phyloP scores from a whole-genome alignment of 2,329 filamentous ascomycete species.

The Hymenoscyphus scutula region DNA sequence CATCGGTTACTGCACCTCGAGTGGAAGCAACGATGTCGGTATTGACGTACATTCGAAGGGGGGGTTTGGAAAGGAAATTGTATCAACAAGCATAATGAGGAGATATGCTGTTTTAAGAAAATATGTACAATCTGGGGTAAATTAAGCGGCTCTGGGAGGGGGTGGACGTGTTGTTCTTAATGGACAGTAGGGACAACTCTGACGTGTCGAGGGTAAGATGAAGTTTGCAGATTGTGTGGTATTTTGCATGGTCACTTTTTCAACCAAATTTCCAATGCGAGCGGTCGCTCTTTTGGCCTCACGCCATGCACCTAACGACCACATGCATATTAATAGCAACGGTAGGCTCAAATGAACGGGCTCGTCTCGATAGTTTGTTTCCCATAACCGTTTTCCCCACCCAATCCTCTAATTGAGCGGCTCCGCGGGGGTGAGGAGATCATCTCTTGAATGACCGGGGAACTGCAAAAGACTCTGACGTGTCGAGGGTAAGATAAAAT shows the following conservation, averaged over 20 bases:
- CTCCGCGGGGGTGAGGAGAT: constrained; percentile 24
- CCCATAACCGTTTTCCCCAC: not conserved
- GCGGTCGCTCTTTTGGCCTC: constrained; percentile 14
- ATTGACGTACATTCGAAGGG: constrained; percentile 18
- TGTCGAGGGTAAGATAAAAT: constrained; percentile 26
- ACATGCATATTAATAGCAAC: constrained; percentile 19
- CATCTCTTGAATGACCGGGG: constrained; percentile 13
- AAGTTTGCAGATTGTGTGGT: constrained; percentile 15
- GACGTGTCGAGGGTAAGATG: constrained; percentile 32
- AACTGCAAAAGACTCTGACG: constrained; percentile 31
- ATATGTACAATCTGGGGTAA: constrained; percentile 13
- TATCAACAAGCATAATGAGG: constrained; percentile 16
- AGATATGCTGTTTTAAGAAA: not conserved
- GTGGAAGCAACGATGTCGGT: constrained; percentile 20
- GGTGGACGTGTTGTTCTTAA: constrained; percentile 19
- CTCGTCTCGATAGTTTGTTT: not conserved
- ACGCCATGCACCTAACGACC: constrained; percentile 25
- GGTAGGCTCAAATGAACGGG: not conserved
- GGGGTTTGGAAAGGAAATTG: constrained; percentile 8
- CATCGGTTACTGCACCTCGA: constrained; percentile 31
- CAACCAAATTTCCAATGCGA: constrained; percentile 26
- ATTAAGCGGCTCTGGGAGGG: constrained; percentile 27
- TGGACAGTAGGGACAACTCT: constrained; percentile 23
- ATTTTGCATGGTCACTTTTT: constrained; percentile 23
- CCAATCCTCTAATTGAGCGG: constrained; percentile 15